Percentiles rank a stretch among this genome's conserved stretches.
These are phyloP conservation scores for Alternaria infectoria DNA, from an alignment of 2,329 filamentous ascomycete species.

Conservation along the genomic window DNA sequence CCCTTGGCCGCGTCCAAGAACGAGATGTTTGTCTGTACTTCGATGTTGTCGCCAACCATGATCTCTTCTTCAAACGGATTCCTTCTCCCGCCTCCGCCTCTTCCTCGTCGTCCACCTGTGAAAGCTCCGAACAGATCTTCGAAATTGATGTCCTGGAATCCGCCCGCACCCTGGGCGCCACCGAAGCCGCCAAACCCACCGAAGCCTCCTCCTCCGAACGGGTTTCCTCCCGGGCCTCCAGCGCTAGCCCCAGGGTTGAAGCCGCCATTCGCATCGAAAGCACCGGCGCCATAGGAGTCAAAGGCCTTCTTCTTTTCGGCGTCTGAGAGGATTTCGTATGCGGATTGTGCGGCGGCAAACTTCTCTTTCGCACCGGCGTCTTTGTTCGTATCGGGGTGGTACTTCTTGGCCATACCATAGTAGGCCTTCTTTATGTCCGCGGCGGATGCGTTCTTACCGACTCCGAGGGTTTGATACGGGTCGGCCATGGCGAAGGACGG, in stretches of 20 bases:
- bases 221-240: slow-evolving; percentile 67
- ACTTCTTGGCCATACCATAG: slow-evolving; percentile 97
- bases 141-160: slow-evolving; percentile 88
- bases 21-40: slow-evolving; percentile 88
- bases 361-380: slow-evolving; percentile 91
- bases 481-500: slow-evolving; percentile 72
- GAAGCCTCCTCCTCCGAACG: slow-evolving; percentile 59
- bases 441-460: slow-evolving; percentile 79
- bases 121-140: slow-evolving; percentile 95
- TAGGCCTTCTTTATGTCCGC: slow-evolving; percentile 98
- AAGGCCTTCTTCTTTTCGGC: slow-evolving; percentile 91
- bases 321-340: slow-evolving; percentile 93
- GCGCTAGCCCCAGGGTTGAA: slow-evolving; percentile 77
- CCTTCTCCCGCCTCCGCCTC: slow-evolving; percentile 57
- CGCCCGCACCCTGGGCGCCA: slow-evolving; percentile 59
- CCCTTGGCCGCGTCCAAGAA: slow-evolving; percentile 98
- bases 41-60: slow-evolving; percentile 92
- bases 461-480: slow-evolving; percentile 86
- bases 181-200: slow-evolving; percentile 54
- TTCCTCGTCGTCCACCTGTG: slow-evolving; percentile 63
- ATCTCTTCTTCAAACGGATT: slow-evolving; percentile 81
- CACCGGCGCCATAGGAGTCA: slow-evolving; percentile 87
- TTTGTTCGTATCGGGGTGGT: slow-evolving; percentile 97
- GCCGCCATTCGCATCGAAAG: slow-evolving; percentile 69
- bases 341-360: slow-evolving; percentile 89